These are phyloP conservation scores for Clonostachys sp. DNA, from an alignment of 2,329 filamentous ascomycete genomes.

Conservation along the genomic window DNA sequence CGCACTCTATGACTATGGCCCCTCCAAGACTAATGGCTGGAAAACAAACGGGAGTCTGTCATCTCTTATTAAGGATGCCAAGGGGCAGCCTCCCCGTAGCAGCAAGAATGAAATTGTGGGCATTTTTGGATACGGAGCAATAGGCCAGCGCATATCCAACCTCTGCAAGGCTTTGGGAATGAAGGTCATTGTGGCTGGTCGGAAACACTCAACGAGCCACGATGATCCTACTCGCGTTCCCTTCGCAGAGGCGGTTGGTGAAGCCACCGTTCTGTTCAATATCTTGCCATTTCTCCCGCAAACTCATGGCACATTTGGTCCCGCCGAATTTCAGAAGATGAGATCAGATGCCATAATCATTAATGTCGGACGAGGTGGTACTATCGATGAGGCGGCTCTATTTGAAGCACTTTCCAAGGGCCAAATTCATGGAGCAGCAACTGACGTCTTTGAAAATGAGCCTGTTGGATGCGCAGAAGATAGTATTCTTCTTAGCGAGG, in stretches of 20 bases:
- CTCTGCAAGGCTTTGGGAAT: slow-evolving; percentile 13
- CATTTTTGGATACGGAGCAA: slow-evolving; percentile 16
- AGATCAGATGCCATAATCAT: slow-evolving; percentile 13
- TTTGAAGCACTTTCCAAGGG: slow-evolving; percentile 17
- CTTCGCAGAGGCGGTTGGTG: slow-evolving; percentile 10
- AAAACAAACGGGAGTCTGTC: no score
- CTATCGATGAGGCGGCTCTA: slow-evolving; percentile 26
- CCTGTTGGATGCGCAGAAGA: slow-evolving; percentile 8
- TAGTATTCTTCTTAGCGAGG: neutral
- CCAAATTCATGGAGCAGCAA: slow-evolving; percentile 22
- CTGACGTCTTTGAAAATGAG: slow-evolving; percentile 23
- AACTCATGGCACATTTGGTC: slow-evolving; percentile 9
- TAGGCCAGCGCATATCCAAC: slow-evolving; percentile 13
- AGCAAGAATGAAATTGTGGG: slow-evolving; percentile 16
- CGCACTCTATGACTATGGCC: no score
- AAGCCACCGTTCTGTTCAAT: slow-evolving; percentile 13
- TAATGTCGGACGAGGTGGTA: slow-evolving; percentile 22
- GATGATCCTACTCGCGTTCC: slow-evolving; percentile 3
- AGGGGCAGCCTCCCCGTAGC: slow-evolving; percentile 12
- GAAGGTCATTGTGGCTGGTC: slow-evolving; percentile 12
- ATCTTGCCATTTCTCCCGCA: slow-evolving; percentile 11
- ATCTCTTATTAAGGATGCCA: no score
- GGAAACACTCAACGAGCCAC: slow-evolving; percentile 6
- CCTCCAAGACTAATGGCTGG: no score
- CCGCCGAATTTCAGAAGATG: slow-evolving; percentile 8